Evolutionary conservation across 2,329 filamentous ascomycete species (phyloP).

Genomic region (Fusarium pseudoanthophilum): DNA sequence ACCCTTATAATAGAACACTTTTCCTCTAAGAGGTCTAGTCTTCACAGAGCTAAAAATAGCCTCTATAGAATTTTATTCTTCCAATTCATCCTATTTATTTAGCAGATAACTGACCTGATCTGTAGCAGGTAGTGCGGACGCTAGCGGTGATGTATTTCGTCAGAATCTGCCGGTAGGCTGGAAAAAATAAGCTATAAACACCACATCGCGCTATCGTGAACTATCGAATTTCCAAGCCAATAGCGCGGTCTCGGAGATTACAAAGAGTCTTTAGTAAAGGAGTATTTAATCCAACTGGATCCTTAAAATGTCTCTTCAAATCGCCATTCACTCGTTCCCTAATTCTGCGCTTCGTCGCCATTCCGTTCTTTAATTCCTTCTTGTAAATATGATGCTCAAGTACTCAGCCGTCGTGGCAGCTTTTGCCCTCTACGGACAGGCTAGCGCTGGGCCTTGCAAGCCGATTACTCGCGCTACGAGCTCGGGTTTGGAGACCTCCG

Average conservation of each 20-base stretch:
- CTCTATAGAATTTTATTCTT: too few relatives aligned
- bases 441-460: not conserved
- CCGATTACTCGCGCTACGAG: not conserved
- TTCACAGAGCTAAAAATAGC: too few relatives aligned
- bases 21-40: too few relatives aligned
- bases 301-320: accelerated
- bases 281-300: accelerated
- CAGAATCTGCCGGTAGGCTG: too few relatives aligned
- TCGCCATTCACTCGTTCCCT: not conserved
- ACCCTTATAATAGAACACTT: too few relatives aligned
- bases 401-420: not conserved
- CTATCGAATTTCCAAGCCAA: not conserved
- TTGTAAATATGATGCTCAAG: constrained; percentile 20
- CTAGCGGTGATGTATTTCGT: too few relatives aligned
- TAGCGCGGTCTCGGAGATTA: not conserved
- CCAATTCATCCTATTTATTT: accelerated
- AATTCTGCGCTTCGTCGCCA: not conserved
- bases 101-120: too few relatives aligned
- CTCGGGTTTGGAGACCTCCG: accelerated
- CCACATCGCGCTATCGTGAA: not conserved
- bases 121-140: too few relatives aligned
- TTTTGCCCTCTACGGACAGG: not conserved
- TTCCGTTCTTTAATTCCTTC: not conserved
- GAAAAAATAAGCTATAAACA: not conserved
- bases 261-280: not conserved